Base-by-base conservation (phyloP, 2,329 filamentous ascomycete species). In the Fusarium dimerum region DNA sequence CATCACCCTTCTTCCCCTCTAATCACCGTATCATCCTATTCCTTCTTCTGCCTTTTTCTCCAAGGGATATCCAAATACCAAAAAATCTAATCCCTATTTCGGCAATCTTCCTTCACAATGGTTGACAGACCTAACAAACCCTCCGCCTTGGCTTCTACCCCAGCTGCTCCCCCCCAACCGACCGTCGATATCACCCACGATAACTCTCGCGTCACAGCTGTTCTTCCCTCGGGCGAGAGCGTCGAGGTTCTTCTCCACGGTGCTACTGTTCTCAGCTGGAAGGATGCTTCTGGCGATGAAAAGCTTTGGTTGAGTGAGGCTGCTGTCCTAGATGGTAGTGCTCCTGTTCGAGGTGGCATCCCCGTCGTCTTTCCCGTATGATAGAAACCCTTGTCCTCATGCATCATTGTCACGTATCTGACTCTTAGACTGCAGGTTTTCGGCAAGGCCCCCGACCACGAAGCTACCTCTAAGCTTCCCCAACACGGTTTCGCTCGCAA, bases 401-500 rank as follows among this genome's bases (percentile, higher is more conserved):
- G 39, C 15, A 43, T 29, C 6, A 26, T 18, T 26, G 10, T 26
- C 18, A n/a, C 13, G n/a, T 42, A 43, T 11, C 55, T 58, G 50
- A 62, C 30, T 6, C 30, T 2, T 38, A 18, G 3, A 2, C 29
- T 44, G 2, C 51, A 92, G 91, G 85, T 92, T 69, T 99, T 99
- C 69, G 94, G 94, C 30, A 88, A 88, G 40, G 84, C 88, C 12
- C 86, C 89, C 47, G 80, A 86, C 61, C 86, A 92, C 71, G 84
- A 88, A 60, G 81, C 88, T n/a, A 94, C 91, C 29, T 84, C 84
- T 47, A 77, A 83, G 60, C 87, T 99, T 26, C 87, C 92, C 4
- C 92, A 97, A 75, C 94, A 97, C 76, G 94, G 94, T 62, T 96
- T 99, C 73, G 94, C 93, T 39, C 90, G 94, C 64, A 92, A 84